phyloP scores from a whole-genome alignment of 768 basidiomycete genomes.

The Rhodotorula sphaerocarpa region DNA sequence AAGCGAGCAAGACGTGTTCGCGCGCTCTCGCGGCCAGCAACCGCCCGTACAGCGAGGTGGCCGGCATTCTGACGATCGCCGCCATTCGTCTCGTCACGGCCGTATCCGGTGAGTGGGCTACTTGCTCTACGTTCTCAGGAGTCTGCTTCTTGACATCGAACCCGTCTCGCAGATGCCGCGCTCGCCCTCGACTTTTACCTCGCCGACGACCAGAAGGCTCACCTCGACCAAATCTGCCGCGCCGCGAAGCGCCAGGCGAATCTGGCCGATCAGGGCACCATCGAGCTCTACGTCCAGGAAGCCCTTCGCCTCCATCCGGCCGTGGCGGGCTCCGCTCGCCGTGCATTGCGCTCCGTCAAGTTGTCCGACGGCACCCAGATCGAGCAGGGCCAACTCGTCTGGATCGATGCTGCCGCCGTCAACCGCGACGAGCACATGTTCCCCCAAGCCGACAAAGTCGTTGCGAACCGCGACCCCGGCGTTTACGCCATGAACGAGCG shows the following conservation, averaged over 20 bases:
- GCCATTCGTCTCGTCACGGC: neutral
- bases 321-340: conserved; percentile 19
- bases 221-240: neutral
- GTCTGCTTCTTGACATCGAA: neutral
- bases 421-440: conserved; percentile 10
- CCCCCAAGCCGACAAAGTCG: conserved; percentile 1
- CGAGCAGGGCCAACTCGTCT: conserved; percentile 16
- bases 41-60: conserved; percentile 1
- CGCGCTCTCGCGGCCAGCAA: neutral
- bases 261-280: conserved; percentile 1
- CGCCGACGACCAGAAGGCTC: neutral
- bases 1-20: neutral
- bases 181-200: conserved; percentile 22
- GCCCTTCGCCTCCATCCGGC: conserved; percentile 19
- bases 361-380: conserved; percentile 20
- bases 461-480: neutral
- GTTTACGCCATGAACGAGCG: conserved; percentile 8
- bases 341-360: neutral
- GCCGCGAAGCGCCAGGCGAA: neutral
- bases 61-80: neutral
- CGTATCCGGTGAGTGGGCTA: neutral
- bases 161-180: neutral
- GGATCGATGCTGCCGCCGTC: conserved; percentile 3
- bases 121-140: neutral
- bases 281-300: conserved; percentile 16